Conservation (phyloP, 169 alveolate species). For the Plasmodium knowlesi region DNA sequence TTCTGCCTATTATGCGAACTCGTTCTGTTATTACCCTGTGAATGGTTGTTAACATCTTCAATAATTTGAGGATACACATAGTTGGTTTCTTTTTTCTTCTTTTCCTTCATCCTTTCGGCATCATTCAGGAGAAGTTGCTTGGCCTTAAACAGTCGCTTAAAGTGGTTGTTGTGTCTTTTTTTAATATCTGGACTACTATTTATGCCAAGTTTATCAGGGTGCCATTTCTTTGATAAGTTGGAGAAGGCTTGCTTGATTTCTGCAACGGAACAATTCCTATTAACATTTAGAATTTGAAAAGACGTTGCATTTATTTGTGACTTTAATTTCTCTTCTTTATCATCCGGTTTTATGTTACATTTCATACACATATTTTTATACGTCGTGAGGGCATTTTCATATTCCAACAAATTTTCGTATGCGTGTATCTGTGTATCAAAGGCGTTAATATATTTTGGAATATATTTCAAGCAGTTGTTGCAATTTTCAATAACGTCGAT, state of each 20-base stretch:
- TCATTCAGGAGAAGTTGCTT: constrained; percentile 80
- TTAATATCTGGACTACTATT: constrained; percentile 77
- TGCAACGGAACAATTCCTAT: constrained; percentile 73
- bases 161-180: constrained; percentile 80
- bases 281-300: constrained; percentile 80
- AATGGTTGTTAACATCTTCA: constrained; percentile 8
- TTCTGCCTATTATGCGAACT: neutral
- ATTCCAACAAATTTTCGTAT: constrained; percentile 81
- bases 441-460: constrained; percentile 83
- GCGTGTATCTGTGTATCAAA: constrained; percentile 83
- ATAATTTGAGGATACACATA: constrained; percentile 78
- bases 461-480: constrained; percentile 80
- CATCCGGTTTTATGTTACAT: constrained; percentile 81
- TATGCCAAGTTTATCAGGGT: constrained; percentile 82
- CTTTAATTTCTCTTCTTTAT: constrained; percentile 74
- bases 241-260: constrained; percentile 84
- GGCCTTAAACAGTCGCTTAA: constrained; percentile 82
- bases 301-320: constrained; percentile 83
- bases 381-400: constrained; percentile 77
- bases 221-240: constrained; percentile 83
- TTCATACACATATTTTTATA: constrained; percentile 78
- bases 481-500: constrained; percentile 81
- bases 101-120: constrained; percentile 72
- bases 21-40: neutral
- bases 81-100: constrained; percentile 79